Conservation (phyloP, 345 rosid species). For the Linum tenue region DNA sequence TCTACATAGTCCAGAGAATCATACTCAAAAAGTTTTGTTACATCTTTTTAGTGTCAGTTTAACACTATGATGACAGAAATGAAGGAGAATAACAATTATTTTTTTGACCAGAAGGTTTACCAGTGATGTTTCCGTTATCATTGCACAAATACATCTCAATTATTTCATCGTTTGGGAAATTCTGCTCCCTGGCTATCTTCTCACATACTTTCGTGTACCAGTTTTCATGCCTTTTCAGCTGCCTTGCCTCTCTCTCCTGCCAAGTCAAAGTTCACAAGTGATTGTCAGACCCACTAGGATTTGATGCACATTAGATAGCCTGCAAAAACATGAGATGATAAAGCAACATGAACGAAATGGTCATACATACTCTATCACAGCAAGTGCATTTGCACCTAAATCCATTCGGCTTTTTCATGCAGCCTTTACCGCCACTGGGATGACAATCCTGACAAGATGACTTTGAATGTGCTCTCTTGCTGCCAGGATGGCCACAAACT, state of each 20-base stretch:
- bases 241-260: constrained; percentile 47
- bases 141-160: constrained; percentile 52
- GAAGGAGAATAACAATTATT: no score
- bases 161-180: constrained; percentile 64
- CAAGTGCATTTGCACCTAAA: constrained; percentile 60
- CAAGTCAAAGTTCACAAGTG: constrained; percentile 15
- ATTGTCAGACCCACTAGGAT: not conserved
- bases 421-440: constrained; percentile 31
- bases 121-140: constrained; percentile 37
- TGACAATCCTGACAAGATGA: constrained; percentile 55
- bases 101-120: constrained; percentile 14
- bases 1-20: no score
- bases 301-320: constrained; percentile 2
- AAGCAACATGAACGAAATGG: not conserved
- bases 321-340: not conserved
- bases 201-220: constrained; percentile 69
- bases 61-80: no score
- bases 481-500: constrained; percentile 86
- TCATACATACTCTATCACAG: constrained; percentile 41
- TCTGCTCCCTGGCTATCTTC: constrained; percentile 44
- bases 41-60: no score
- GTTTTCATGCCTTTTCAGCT: constrained; percentile 43
- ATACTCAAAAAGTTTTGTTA: no score
- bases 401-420: constrained; percentile 47
- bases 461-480: constrained; percentile 53